phyloP scores from a whole-genome alignment of 345 rosid genomes.

The Erodium maritimum region DNA sequence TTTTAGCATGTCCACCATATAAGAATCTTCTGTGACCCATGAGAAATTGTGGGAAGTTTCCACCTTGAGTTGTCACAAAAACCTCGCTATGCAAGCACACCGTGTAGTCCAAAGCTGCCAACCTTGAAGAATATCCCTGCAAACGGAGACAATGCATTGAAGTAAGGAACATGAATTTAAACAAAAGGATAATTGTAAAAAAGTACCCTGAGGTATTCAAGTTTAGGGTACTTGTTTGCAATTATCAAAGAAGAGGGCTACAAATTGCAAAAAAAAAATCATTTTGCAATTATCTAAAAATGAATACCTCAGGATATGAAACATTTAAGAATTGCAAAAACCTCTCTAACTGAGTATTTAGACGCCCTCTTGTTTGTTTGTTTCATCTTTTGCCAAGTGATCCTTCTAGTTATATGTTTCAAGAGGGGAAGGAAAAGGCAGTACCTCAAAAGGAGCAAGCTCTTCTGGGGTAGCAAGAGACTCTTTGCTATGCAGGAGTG shows the following conservation, averaged over 20 bases:
- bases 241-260: no score
- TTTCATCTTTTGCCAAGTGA: no score
- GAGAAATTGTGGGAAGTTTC: constrained; percentile 89
- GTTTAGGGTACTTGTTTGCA: no score
- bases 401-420: neutral
- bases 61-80: constrained; percentile 88
- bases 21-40: constrained; percentile 94
- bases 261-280: no score
- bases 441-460: constrained; percentile 79
- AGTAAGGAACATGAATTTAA: neutral
- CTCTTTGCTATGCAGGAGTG: constrained; percentile 71
- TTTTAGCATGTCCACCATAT: constrained; percentile 77
- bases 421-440: neutral
- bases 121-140: constrained; percentile 79
- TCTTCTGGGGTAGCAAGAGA: constrained; percentile 79
- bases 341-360: no score
- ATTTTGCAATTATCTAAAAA: no score
- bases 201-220: no score
- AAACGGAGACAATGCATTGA: constrained; percentile 3
- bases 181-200: no score
- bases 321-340: no score
- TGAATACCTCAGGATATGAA: no score
- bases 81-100: constrained; percentile 87
- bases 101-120: constrained; percentile 89
- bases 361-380: no score